These are phyloP conservation scores for Breynia disticha DNA, from an alignment of 441 rosid genomes.

Conservation along the genomic window DNA sequence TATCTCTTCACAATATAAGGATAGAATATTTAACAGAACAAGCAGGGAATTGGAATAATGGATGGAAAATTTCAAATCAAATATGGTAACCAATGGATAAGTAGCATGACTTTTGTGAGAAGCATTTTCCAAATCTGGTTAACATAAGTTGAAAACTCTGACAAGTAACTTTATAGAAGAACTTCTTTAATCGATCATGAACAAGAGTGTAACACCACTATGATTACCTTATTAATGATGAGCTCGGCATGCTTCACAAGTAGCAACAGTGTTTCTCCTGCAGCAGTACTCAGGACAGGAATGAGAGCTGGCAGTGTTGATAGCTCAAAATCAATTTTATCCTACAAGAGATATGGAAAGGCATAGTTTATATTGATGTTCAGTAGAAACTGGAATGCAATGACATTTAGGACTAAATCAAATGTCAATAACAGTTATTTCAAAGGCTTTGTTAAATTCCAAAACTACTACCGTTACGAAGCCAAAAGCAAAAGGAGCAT, in stretches of 20 bases:
- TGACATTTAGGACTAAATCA: neutral
- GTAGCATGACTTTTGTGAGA: no score
- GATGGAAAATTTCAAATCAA: neutral
- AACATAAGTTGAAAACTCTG: neutral
- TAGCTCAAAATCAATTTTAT: constrained; percentile 75
- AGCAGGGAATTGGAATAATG: neutral
- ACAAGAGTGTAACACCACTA: neutral
- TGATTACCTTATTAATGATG: constrained; percentile 69
- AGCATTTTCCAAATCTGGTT: no score
- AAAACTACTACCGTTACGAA: no score
- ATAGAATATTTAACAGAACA: no score
- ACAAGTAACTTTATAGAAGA: neutral
- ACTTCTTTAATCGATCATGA: neutral
- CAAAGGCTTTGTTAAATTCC: no score
- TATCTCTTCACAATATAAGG: no score
- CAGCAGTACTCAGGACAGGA: constrained; percentile 82
- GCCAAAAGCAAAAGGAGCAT: no score
- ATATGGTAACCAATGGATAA: no score
- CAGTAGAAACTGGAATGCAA: neutral
- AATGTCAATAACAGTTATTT: no score
- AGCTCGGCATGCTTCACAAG: constrained; percentile 85
- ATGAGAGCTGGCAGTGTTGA: constrained; percentile 85
- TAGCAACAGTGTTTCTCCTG: constrained; percentile 80
- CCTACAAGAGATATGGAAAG: constrained; percentile 37
- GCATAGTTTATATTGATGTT: neutral